phyloP scores from a whole-genome alignment of 2,329 filamentous ascomycete species.

The Neocucurbitaria cava region DNA sequence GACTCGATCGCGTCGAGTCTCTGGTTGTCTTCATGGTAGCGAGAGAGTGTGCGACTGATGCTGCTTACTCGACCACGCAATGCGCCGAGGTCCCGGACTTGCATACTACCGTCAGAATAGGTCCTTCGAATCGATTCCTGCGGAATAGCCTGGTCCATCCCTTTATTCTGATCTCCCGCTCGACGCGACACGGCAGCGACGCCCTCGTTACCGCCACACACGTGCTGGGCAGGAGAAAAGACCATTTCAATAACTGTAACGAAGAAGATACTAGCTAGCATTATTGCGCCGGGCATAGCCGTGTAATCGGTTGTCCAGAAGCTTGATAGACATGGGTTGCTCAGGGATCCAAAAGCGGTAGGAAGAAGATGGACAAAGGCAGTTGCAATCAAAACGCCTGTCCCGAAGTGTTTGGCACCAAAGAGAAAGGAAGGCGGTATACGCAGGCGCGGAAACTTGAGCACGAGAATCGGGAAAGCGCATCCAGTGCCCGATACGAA shows the following conservation, averaged over 20 bases:
- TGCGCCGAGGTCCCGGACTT: slow-evolving; percentile 30
- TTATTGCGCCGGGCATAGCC: slow-evolving; percentile 68
- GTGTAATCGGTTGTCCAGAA: slow-evolving; percentile 66
- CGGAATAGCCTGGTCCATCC: slow-evolving; percentile 1
- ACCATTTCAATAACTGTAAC: slow-evolving; percentile 69
- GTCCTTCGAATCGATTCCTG: slow-evolving; percentile 18
- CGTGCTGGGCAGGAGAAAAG: slow-evolving; percentile 64
- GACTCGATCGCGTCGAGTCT: slow-evolving; percentile 55
- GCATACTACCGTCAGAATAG: slow-evolving; percentile 31
- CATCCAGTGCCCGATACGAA: slow-evolving; percentile 56
- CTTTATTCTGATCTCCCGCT: slow-evolving; percentile 10
- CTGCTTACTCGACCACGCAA: slow-evolving; percentile 33
- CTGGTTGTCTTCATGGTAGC: slow-evolving; percentile 34
- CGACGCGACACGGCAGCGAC: slow-evolving; percentile 28
- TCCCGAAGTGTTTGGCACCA: slow-evolving; percentile 66
- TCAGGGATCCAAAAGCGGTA: slow-evolving; percentile 60
- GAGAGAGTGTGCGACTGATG: slow-evolving; percentile 39
- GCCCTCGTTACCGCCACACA: slow-evolving; percentile 60
- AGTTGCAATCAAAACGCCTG: slow-evolving; percentile 81
- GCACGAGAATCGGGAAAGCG: slow-evolving; percentile 67
- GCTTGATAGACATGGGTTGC: slow-evolving; percentile 59
- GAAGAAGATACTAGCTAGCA: slow-evolving; percentile 66
- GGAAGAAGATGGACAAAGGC: slow-evolving; percentile 79
- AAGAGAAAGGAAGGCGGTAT: slow-evolving; percentile 67
- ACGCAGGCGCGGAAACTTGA: slow-evolving; percentile 65